phyloP scores from a whole-genome alignment of 192 early-diverging fungal species.

The Coemansia sp. region DNA sequence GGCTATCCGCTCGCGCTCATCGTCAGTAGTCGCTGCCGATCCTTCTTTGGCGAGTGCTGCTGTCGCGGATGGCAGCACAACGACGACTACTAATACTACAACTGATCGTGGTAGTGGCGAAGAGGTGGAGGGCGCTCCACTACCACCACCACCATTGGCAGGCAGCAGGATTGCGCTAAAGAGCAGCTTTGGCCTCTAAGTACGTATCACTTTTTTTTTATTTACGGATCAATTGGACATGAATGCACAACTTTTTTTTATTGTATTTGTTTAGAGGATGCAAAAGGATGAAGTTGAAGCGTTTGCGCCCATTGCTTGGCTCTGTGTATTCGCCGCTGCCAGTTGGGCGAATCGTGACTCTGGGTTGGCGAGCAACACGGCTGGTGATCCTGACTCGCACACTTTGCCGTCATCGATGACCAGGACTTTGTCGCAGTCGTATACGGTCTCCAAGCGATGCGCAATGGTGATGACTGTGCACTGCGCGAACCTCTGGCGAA shows the following conservation, averaged over 20 bases:
- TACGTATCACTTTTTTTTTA: neutral
- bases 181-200: constrained; percentile 33
- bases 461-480: constrained; percentile 71
- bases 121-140: no score
- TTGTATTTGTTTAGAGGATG: no score
- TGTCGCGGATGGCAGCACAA: neutral
- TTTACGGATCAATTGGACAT: neutral
- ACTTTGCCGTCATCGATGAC: constrained; percentile 29
- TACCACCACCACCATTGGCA: no score
- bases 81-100: neutral
- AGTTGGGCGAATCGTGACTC: constrained; percentile 8
- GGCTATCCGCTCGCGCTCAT: constrained; percentile 27
- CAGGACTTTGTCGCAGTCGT: constrained; percentile 35
- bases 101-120: no score
- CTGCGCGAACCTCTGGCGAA: constrained; percentile 56
- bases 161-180: constrained; percentile 29
- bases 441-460: constrained; percentile 56
- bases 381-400: constrained; percentile 23
- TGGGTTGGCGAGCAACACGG: neutral
- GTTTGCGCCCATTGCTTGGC: neutral
- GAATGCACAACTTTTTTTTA: neutral
- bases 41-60: no score
- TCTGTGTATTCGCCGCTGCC: neutral
- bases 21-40: neutral
- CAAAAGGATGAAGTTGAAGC: no score